These are phyloP conservation scores for Plectosphaerella cucumerina DNA, from an alignment of 2,329 filamentous ascomycete species.

Conservation along the genomic window DNA sequence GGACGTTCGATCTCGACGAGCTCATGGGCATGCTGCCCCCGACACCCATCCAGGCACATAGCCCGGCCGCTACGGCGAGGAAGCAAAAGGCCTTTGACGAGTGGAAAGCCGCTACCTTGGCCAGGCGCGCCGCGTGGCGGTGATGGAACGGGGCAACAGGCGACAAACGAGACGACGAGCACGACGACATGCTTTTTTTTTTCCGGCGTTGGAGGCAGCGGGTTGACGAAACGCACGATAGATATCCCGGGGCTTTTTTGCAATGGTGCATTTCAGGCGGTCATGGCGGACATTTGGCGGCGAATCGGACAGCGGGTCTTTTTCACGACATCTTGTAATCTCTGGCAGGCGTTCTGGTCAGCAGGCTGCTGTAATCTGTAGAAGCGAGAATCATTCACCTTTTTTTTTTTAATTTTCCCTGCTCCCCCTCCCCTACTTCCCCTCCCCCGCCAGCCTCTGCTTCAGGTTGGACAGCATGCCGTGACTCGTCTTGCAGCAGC, in stretches of 20 bases:
- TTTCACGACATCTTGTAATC: background rate
- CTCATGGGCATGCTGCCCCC: conserved; percentile 10
- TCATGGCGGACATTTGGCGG: background rate
- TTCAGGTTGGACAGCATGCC: conserved; percentile 14
- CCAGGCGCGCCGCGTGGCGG: conserved; percentile 5
- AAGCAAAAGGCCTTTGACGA: conserved; percentile 10
- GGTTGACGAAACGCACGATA: background rate
- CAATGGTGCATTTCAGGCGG: background rate
- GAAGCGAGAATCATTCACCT: background rate
- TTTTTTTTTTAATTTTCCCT: background rate
- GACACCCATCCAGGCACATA: conserved; percentile 10
- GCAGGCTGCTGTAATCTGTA: background rate
- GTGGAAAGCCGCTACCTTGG: conserved; percentile 8
- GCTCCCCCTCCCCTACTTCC: background rate
- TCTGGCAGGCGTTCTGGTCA: background rate
- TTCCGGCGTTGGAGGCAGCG: conserved; percentile 4
- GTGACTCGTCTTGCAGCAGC: conserved; percentile 46
- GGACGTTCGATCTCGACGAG: conserved; percentile 12
- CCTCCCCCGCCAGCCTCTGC: background rate
- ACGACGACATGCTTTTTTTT: conserved; percentile 8
- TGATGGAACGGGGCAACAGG: too few relatives aligned
- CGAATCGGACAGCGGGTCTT: background rate
- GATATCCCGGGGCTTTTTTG: background rate
- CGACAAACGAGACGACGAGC: background rate
- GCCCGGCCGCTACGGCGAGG: conserved; percentile 7